Base-by-base conservation (phyloP, 1,284 basidiomycete species). In the Cystobasidium pallidum region DNA sequence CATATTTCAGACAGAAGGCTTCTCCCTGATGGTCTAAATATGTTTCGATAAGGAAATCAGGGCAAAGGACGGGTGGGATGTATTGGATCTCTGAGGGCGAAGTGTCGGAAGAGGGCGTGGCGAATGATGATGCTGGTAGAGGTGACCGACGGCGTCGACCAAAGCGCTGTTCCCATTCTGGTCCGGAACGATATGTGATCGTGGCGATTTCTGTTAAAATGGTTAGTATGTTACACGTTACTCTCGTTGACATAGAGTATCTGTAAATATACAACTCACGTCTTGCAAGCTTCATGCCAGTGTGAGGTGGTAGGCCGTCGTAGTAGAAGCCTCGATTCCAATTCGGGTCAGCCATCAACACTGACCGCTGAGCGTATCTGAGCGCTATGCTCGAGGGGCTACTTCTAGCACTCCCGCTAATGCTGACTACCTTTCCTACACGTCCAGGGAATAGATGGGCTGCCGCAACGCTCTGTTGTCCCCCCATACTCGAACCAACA, bases 271-370 rank as follows among this genome's bases (percentile, higher is more conserved):
- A 45, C 47, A 30, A 28, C 57, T 10, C 85, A 93, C 92, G 95
- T 75, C 95, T 87, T 19, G 95, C 96, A 39, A 99, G 86, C 82
- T 99, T 99, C 94, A 99, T 98, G 28, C 95, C 95, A 1, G 89
- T 91, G 80, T 99, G 96, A 2, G 95, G 95, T 0, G 95, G 96
- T 15, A 94, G 80, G n/a, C 86, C 85, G 66, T 92, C 90, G 79
- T 99, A 99, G 82, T 99, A 99, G 81, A 95, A 97, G 0, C 96
- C 95, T 49, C 94, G 88, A 76, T 99, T 99, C 96, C 95, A 99
- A 77, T 99, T 97, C 0, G 95, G 95, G 81, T 99, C 95, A 6
- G 94, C 89, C 95, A 99, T 99, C 66, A 99, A 86, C 13, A 99
- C 95, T 63, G 73, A 94, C 78, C 95, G 83, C 81, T 99, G 95